Conservation (phyloP, 1,139 yeast genomes). For the Candida freyschussii region DNA sequence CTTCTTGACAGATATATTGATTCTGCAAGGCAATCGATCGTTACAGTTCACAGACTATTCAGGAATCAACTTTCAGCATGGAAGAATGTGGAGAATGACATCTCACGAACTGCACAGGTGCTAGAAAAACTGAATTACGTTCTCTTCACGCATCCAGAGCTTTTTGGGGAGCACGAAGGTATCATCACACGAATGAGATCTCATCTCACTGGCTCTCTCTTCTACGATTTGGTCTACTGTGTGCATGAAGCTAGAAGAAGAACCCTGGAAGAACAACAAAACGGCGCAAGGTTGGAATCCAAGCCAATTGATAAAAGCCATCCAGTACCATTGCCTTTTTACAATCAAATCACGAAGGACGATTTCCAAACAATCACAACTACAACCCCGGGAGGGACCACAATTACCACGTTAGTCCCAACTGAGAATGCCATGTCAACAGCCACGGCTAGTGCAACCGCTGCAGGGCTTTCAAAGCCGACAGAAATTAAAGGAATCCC, state of each 20-base stretch:
- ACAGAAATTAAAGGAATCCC: slow-evolving; percentile 79
- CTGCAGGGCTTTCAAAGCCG: slow-evolving; percentile 49
- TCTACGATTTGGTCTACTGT: slow-evolving; percentile 91
- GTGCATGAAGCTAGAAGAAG: slow-evolving; percentile 90
- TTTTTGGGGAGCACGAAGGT: slow-evolving; percentile 63
- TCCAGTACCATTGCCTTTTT: slow-evolving; percentile 81
- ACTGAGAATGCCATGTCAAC: slow-evolving; percentile 70
- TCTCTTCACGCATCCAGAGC: slow-evolving; percentile 80
- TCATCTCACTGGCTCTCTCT: slow-evolving; percentile 84
- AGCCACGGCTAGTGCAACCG: slow-evolving; percentile 47
- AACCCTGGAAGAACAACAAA: slow-evolving; percentile 45
- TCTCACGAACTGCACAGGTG: slow-evolving; percentile 89
- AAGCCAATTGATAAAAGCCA: slow-evolving; percentile 24
- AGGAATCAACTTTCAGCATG: slow-evolving; percentile 88
- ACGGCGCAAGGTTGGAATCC: slow-evolving; percentile 24
- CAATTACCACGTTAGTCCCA: slow-evolving; percentile 83
- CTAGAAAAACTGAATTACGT: slow-evolving; percentile 86
- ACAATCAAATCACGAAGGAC: slow-evolving; percentile 87
- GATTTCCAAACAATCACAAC: slow-evolving; percentile 81
- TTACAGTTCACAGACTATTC: slow-evolving; percentile 82
- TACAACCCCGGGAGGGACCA: slow-evolving; percentile 90
- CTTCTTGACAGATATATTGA: slow-evolving; percentile 75
- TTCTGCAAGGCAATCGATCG: slow-evolving; percentile 88
- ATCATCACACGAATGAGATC: slow-evolving; percentile 87
- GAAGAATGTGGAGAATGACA: slow-evolving; percentile 83